phyloP scores from a whole-genome alignment of 768 basidiomycete species.

The Xerocomellus intermedius region DNA sequence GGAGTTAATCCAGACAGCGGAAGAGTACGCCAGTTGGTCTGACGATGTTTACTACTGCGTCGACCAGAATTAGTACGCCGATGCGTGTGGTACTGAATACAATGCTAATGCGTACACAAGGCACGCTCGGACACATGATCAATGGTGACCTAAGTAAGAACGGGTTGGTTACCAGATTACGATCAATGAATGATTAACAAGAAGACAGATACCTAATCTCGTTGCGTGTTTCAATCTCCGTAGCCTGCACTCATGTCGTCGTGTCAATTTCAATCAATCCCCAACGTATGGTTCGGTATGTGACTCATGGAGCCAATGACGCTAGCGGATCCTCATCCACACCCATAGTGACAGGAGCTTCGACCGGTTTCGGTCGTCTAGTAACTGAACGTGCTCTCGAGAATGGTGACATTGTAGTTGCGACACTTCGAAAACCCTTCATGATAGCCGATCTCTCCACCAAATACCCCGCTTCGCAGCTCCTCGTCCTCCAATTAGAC shows the following conservation, averaged over 20 bases:
- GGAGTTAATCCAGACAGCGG: slow-evolving; percentile 19
- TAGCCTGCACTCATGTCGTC: background rate
- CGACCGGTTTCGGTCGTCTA: slow-evolving; percentile 39
- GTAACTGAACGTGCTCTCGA: slow-evolving; percentile 35
- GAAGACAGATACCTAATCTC: background rate
- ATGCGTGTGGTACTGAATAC: background rate
- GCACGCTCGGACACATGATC: background rate
- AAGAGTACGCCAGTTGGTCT: slow-evolving; percentile 30
- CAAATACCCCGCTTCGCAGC: slow-evolving; percentile 31
- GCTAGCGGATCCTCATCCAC: background rate
- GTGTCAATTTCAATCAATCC: background rate
- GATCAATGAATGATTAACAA: background rate
- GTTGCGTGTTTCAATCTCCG: background rate
- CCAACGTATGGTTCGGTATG: slow-evolving; percentile 27
- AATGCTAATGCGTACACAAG: background rate
- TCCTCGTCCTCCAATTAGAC: slow-evolving; percentile 43
- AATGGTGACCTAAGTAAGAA: too few species aligned
- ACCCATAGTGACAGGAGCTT: slow-evolving; percentile 40
- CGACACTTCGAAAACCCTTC: slow-evolving; percentile 43
- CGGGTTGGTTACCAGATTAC: too few species aligned
- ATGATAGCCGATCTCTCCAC: slow-evolving; percentile 31
- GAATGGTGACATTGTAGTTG: slow-evolving; percentile 41
- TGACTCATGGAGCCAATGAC: background rate
- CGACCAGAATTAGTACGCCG: slow-evolving; percentile 4
- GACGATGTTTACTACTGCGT: slow-evolving; percentile 22